Percentiles rank a stretch among this genome's conserved stretches.
phyloP scores from a whole-genome alignment of 306 rosid species.

The Lathyrus sativus region DNA sequence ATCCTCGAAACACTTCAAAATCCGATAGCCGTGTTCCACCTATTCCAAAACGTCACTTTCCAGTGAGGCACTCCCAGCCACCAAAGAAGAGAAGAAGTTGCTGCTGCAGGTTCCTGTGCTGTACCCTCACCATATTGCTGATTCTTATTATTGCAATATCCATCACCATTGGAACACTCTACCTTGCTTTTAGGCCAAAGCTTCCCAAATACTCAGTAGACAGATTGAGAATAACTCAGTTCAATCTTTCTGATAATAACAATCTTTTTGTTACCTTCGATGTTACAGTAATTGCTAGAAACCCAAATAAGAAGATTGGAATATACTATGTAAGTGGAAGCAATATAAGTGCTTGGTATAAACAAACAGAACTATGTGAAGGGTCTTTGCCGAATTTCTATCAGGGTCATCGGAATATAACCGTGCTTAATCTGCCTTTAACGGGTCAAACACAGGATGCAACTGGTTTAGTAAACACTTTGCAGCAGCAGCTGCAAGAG shows the following conservation, averaged over 20 bases:
- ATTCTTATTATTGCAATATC: constrained; percentile 52
- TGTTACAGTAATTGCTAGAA: constrained; percentile 63
- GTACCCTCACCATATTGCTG: constrained; percentile 46
- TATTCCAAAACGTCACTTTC: constrained; percentile 44
- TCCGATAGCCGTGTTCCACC: constrained; percentile 52
- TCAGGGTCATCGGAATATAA: constrained; percentile 81
- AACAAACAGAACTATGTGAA: constrained; percentile 52
- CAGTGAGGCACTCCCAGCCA: constrained; percentile 55
- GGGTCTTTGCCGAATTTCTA: constrained; percentile 85
- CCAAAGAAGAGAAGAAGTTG: constrained; percentile 80
- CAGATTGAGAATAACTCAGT: constrained; percentile 46
- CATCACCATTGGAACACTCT: constrained; percentile 55
- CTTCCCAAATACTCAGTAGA: constrained; percentile 71
- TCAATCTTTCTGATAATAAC: constrained; percentile 35
- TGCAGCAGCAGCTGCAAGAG: constrained; percentile 47
- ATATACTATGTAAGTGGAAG: constrained; percentile 86
- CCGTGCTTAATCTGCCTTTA: constrained; percentile 54
- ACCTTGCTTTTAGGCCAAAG: constrained; percentile 79
- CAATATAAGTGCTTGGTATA: constrained; percentile 65
- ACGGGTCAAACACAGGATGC: constrained; percentile 61
- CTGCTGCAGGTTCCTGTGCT: constrained; percentile 62
- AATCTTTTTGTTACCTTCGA: constrained; percentile 54
- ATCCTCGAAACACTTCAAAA: constrained; percentile 42
- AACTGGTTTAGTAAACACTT: neutral
- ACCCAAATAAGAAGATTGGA: constrained; percentile 88